These are phyloP conservation scores for Triticum urartu DNA, from an alignment of 176 grass and related monocot species.

Conservation along the genomic window DNA sequence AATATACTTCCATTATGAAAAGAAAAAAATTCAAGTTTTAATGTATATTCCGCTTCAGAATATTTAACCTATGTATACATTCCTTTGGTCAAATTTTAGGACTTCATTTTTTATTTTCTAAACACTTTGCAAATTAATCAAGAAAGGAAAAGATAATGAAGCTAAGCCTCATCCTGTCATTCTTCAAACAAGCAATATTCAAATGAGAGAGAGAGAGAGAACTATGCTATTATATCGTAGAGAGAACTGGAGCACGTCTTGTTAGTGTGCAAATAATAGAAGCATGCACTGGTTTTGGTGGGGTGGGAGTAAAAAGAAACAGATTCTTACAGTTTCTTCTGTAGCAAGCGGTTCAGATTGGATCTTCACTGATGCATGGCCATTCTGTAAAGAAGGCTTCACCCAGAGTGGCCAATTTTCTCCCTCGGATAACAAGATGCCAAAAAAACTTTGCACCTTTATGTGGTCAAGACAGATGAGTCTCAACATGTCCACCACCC, in stretches of 20 bases:
- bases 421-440: slow-evolving; percentile 68
- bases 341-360: neutral
- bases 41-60: neutral
- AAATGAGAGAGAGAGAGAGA: neutral
- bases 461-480: slow-evolving; percentile 53
- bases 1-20: too few species aligned
- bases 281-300: neutral
- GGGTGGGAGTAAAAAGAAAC: neutral
- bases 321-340: slow-evolving; percentile 14
- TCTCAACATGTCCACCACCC: slow-evolving; percentile 61
- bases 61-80: neutral
- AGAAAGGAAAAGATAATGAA: neutral
- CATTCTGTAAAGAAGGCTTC: slow-evolving; percentile 43
- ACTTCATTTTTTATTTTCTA: neutral
- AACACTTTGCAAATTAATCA: neutral
- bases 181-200: neutral
- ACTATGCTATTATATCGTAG: neutral
- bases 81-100: neutral
- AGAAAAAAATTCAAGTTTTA: neutral
- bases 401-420: slow-evolving; percentile 85
- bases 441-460: slow-evolving; percentile 61
- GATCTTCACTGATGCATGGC: slow-evolving; percentile 13
- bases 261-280: neutral
- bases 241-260: neutral
- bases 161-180: neutral